A percentile compares a stretch with the other conserved stretches of the same genome.
Evolutionary conservation across 2,329 filamentous ascomycete genomes (phyloP).

Genomic region (Colletotrichum tropicale): DNA sequence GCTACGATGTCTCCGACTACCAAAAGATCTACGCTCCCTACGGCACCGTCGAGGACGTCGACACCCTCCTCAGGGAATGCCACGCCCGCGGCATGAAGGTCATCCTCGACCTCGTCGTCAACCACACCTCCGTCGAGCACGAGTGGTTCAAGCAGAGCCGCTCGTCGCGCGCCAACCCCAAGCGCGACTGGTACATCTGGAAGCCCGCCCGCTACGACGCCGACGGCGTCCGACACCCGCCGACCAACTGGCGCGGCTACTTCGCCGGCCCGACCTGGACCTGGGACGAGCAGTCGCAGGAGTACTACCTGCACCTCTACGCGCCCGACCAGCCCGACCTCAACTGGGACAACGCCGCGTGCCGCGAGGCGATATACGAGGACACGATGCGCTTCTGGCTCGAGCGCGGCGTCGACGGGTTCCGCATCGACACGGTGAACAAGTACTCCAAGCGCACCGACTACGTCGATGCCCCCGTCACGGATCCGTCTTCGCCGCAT

Average conservation of each 20-base stretch:
- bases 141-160: slow-evolving; percentile 63
- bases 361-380: slow-evolving; percentile 70
- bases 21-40: slow-evolving; percentile 69
- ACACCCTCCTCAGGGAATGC: slow-evolving; percentile 63
- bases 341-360: slow-evolving; percentile 75
- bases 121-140: slow-evolving; percentile 66
- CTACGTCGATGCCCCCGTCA: slow-evolving; percentile 57
- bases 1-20: slow-evolving; percentile 76
- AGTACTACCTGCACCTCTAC: slow-evolving; percentile 68
- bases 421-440: slow-evolving; percentile 72
- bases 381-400: slow-evolving; percentile 76
- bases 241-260: slow-evolving; percentile 60
- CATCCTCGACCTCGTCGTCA: slow-evolving; percentile 75
- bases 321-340: slow-evolving; percentile 75
- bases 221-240: slow-evolving; percentile 58
- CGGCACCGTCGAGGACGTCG: slow-evolving; percentile 70
- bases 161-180: slow-evolving; percentile 52
- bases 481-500: slow-evolving; percentile 37
- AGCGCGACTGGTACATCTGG: slow-evolving; percentile 72
- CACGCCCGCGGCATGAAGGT: slow-evolving; percentile 68
- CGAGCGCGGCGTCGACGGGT: slow-evolving; percentile 68
- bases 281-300: slow-evolving; percentile 53
- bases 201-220: slow-evolving; percentile 57
- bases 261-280: slow-evolving; percentile 56
- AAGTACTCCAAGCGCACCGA: slow-evolving; percentile 66